These are phyloP conservation scores for Ceratocystis colombiana DNA, from an alignment of 2,329 filamentous ascomycete species.

Conservation along the genomic window DNA sequence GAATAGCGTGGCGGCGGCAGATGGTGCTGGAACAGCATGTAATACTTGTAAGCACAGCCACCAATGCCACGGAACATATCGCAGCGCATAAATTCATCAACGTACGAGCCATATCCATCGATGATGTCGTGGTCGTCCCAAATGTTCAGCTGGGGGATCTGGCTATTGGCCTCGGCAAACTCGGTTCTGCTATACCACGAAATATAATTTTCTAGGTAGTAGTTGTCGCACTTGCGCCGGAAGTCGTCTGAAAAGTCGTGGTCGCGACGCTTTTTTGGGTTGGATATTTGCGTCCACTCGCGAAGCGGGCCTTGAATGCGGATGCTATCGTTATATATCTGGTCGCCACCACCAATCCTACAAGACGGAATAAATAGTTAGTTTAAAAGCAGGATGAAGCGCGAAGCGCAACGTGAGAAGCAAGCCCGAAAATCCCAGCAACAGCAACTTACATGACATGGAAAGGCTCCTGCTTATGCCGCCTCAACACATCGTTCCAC, in stretches of 20 bases:
- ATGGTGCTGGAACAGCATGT: constrained; percentile 95
- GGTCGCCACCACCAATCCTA: constrained; percentile 75
- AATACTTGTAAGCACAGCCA: constrained; percentile 92
- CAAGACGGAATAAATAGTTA: neutral
- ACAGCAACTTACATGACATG: constrained; percentile 63
- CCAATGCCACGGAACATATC: constrained; percentile 87
- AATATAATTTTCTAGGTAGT: constrained; percentile 86
- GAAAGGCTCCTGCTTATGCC: constrained; percentile 69
- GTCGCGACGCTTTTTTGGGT: constrained; percentile 69
- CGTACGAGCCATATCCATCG: constrained; percentile 87
- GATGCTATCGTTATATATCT: constrained; percentile 93
- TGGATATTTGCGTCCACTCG: constrained; percentile 73
- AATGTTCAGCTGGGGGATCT: constrained; percentile 93
- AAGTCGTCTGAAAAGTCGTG: constrained; percentile 69
- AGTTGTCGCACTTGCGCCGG: constrained; percentile 74
- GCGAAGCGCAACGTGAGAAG: neutral
- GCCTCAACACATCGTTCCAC: constrained; percentile 87
- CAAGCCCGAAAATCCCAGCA: neutral
- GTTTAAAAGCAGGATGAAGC: neutral
- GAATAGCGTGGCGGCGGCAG: constrained; percentile 74
- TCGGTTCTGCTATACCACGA: constrained; percentile 71
- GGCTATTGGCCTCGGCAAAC: constrained; percentile 75
- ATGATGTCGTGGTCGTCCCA: constrained; percentile 98
- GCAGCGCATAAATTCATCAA: constrained; percentile 85
- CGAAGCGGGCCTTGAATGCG: constrained; percentile 72